Percentiles rank a stretch among this genome's conserved stretches.
Evolutionary conservation across 2,329 filamentous ascomycete species (phyloP).

Genomic region (Cercospora sp.): DNA sequence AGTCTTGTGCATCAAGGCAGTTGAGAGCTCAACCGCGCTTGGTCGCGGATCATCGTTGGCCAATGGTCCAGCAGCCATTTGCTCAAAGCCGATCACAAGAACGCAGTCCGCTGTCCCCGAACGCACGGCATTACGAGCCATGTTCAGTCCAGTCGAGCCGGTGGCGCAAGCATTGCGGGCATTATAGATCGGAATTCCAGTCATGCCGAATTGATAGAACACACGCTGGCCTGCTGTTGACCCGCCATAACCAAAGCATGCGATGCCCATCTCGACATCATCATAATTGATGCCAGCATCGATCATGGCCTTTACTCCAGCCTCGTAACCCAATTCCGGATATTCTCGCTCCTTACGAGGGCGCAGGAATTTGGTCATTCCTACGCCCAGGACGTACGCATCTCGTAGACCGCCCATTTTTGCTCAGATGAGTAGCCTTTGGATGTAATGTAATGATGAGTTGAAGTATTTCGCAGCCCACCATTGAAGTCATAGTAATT

Average conservation of each 20-base stretch:
- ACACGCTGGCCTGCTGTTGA: constrained; percentile 92
- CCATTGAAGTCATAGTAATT: background rate
- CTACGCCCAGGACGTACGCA: constrained; percentile 86
- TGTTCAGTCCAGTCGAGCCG: constrained; percentile 80
- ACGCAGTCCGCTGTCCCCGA: constrained; percentile 76
- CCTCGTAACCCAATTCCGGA: constrained; percentile 82
- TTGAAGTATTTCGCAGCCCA: background rate
- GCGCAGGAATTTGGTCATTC: constrained; percentile 99
- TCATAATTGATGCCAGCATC: constrained; percentile 91
- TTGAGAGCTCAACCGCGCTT: constrained; percentile 72
- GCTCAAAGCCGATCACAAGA: constrained; percentile 91
- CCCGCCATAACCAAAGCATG: constrained; percentile 97
- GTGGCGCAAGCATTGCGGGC: constrained; percentile 99
- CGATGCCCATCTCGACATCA: constrained; percentile 88
- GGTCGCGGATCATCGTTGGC: constrained; percentile 79
- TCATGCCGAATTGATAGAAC: constrained; percentile 99
- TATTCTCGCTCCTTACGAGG: constrained; percentile 47
- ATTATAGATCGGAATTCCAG: constrained; percentile 91
- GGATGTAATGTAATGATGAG: background rate
- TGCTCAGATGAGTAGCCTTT: background rate
- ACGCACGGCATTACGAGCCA: constrained; percentile 79
- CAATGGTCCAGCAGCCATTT: constrained; percentile 89
- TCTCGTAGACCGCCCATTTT: background rate
- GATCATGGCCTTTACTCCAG: constrained; percentile 80
- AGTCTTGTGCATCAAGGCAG: constrained; percentile 57